These are phyloP conservation scores for Microbotryomycetes sp. DNA, from an alignment of 1,284 basidiomycete species.

Conservation along the genomic window DNA sequence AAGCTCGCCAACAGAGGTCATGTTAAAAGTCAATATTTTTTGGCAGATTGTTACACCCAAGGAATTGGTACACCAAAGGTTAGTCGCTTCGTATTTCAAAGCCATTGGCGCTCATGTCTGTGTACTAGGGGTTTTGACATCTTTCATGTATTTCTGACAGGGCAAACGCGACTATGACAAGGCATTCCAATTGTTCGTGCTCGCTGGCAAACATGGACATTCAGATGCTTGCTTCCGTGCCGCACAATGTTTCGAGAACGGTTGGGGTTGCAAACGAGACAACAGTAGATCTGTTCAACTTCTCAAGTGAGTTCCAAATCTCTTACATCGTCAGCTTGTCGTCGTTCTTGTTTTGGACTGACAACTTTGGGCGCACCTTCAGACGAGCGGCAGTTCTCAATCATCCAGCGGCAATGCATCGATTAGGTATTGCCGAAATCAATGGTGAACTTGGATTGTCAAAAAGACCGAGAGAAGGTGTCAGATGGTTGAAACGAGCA, in stretches of 20 bases:
- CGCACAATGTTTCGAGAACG: constrained; percentile 97
- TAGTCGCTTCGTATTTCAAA: neutral
- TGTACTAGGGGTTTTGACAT: neutral
- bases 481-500: constrained; percentile 96
- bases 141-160: constrained; percentile 28
- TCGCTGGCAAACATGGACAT: constrained; percentile 97
- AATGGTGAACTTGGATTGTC: constrained; percentile 88
- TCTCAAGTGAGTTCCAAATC: constrained; percentile 52
- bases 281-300: constrained; percentile 86
- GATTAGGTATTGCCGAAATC: constrained; percentile 89
- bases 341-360: neutral
- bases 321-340: neutral
- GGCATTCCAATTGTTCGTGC: constrained; percentile 90
- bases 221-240: constrained; percentile 92
- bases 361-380: too few species aligned
- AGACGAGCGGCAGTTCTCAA: constrained; percentile 83
- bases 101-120: too few species aligned
- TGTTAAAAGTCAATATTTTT: constrained; percentile 89
- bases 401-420: constrained; percentile 94
- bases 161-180: constrained; percentile 92
- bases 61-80: constrained; percentile 75
- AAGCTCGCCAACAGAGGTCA: constrained; percentile 89
- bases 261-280: constrained; percentile 94
- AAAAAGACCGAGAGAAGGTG: constrained; percentile 86
- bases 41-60: constrained; percentile 96